Base-by-base conservation (phyloP, 2,329 filamentous ascomycete genomes). In the Piedraia hortae region DNA sequence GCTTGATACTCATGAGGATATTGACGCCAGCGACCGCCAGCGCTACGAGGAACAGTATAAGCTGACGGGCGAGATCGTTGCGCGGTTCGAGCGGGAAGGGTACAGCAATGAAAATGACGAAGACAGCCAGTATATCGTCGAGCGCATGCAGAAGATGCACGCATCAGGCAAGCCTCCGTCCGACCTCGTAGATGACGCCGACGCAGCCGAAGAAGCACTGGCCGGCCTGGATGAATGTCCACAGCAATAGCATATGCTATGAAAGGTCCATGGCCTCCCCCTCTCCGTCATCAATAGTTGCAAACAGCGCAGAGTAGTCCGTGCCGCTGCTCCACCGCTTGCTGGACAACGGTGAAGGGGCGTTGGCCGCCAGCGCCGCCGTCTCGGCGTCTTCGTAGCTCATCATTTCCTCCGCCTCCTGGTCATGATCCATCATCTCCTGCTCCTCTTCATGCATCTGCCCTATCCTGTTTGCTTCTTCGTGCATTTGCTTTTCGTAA, bases 71-170 rank as follows among this genome's bases (percentile, higher is more conserved):
- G 75, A 91, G 45, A 93, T 97, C 43, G 77, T 90, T 24, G 55
- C 50, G 33, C 75, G 77, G 41, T 97, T 97, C 39, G 78, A 97
- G 45, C 62, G 71, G 43, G 56, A 59, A 24, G 62, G 58, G 1
- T 97, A 89, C 43, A 62, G 62, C 20, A 85, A 97, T 49, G 62
- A 70, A 7, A 82, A 88, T 41, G 49, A 70, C 8, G 56, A 61
- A 20, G 75, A 89, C 46, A 58, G 80, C 29, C 75, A 89, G 41
- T 91, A 78, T 45, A 85, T 97, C 36, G 82, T 91, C 32, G 80
- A 91, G 39, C 69, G 70, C 42, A 97, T 97, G 85, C 82, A 93
- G 46, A 82, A 82, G 82, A 97, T 97, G 85, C 85, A 97, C 80
- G 69, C 69, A 22, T 71, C 72, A 28, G 85, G 85, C 6, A 78